Conservation (phyloP, 169 alveolate genomes). For the Cryptosporidium tyzzeri region DNA sequence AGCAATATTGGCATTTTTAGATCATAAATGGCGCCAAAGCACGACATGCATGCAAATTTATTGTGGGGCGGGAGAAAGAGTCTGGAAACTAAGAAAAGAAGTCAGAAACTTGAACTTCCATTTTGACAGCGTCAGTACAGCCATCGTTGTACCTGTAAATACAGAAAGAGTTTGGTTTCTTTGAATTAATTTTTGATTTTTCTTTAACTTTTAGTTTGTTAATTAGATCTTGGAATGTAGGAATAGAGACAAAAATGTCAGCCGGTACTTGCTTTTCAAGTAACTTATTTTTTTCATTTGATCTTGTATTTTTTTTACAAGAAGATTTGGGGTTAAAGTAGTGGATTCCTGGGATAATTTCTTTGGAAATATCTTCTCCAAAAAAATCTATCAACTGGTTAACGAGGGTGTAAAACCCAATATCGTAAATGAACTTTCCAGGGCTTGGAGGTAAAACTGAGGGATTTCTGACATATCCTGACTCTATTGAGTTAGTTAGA, state of each 20-base stretch:
- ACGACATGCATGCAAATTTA: constrained; percentile 10
- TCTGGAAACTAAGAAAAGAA: neutral
- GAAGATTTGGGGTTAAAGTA: neutral
- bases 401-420: constrained; percentile 40
- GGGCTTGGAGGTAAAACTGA: neutral
- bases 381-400: constrained; percentile 46
- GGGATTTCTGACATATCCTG: constrained; percentile 36
- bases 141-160: constrained; percentile 53
- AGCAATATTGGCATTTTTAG: neutral
- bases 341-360: constrained; percentile 11
- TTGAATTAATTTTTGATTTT: neutral
- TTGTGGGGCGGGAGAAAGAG: constrained; percentile 1
- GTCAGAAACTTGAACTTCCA: constrained; percentile 39
- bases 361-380: constrained; percentile 1
- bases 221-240: constrained; percentile 4
- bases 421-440: neutral
- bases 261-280: neutral
- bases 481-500: constrained; percentile 6
- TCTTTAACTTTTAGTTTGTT: neutral
- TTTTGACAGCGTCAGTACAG: constrained; percentile 41
- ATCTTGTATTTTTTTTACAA: neutral
- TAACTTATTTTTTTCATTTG: neutral
- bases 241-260: neutral
- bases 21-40: neutral
- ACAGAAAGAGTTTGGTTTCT: neutral